Conservation (phyloP, 2,329 filamentous ascomycete genomes). For the Podosphaera fusca region DNA sequence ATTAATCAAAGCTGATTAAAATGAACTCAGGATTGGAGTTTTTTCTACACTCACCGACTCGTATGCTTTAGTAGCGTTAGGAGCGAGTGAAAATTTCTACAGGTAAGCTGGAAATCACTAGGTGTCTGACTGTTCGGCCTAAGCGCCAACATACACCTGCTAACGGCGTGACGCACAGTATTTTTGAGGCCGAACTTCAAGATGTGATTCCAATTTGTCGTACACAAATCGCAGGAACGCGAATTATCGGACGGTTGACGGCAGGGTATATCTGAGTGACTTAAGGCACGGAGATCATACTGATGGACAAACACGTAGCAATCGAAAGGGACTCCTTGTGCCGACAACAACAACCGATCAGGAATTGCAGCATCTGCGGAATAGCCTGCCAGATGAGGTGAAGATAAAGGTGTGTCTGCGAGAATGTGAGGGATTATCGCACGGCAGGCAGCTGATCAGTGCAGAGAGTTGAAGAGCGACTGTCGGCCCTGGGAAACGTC, state of each 20-base stretch:
- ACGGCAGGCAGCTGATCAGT: neutral
- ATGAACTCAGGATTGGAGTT: constrained; percentile 61
- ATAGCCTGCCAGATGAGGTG: constrained; percentile 74
- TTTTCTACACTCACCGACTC: constrained; percentile 94
- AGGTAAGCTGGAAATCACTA: constrained; percentile 26
- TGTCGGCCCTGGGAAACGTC: constrained; percentile 89
- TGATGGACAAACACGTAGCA: constrained; percentile 25
- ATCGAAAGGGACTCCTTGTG: constrained; percentile 89
- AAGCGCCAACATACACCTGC: neutral
- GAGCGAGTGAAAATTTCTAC: constrained; percentile 98
- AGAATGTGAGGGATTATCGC: neutral
- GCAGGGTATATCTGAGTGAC: constrained; percentile 39
- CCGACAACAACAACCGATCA: constrained; percentile 93
- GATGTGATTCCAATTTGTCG: constrained; percentile 94
- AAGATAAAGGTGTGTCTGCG: constrained; percentile 38
- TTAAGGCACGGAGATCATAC: constrained; percentile 1
- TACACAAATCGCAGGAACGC: constrained; percentile 85
- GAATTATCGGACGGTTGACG: constrained; percentile 88
- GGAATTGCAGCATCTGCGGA: constrained; percentile 90
- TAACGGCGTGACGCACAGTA: constrained; percentile 23
- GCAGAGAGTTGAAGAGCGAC: constrained; percentile 81
- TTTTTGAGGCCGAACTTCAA: constrained; percentile 94
- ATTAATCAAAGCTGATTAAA: neutral
- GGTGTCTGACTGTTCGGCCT: neutral
- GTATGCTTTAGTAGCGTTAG: constrained; percentile 82